These are phyloP conservation scores for Zelopaecilomyces penicillatus DNA, from an alignment of 2,329 filamentous ascomycete species.

Conservation along the genomic window DNA sequence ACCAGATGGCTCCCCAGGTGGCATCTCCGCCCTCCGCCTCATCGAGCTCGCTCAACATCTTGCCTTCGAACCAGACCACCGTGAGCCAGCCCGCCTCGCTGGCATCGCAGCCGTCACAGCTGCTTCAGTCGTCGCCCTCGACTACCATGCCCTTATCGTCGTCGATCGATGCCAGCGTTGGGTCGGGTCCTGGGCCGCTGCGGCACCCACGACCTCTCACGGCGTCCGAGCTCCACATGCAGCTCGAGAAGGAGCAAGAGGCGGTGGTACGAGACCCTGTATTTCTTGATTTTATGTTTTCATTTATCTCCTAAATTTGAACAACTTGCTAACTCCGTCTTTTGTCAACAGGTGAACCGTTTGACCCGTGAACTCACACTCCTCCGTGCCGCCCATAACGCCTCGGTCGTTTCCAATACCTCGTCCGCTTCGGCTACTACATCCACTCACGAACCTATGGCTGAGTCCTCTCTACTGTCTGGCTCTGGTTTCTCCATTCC, in stretches of 20 bases:
- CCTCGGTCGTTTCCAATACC: slow-evolving; percentile 57
- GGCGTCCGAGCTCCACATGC: slow-evolving; percentile 76
- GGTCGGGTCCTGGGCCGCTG: slow-evolving; percentile 57
- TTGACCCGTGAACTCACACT: slow-evolving; percentile 80
- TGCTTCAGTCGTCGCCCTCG: slow-evolving; percentile 6
- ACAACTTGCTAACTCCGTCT: neutral
- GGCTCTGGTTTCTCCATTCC: slow-evolving; percentile 52
- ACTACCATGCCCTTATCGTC: slow-evolving; percentile 19
- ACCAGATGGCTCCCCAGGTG: slow-evolving; percentile 22
- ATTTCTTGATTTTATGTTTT: neutral
- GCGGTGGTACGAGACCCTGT: slow-evolving; percentile 58
- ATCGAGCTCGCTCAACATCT: slow-evolving; percentile 44
- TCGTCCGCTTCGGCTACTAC: slow-evolving; percentile 52
- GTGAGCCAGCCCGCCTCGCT: slow-evolving; percentile 32
- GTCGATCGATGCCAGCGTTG: slow-evolving; percentile 32
- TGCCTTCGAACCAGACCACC: slow-evolving; percentile 47
- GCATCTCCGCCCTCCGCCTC: slow-evolving; percentile 26
- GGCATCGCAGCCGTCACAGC: slow-evolving; percentile 22
- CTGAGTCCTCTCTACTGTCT: slow-evolving; percentile 45
- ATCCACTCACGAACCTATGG: slow-evolving; percentile 38
- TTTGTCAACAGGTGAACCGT: slow-evolving; percentile 65
- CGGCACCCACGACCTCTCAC: slow-evolving; percentile 84
- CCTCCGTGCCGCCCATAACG: slow-evolving; percentile 64
- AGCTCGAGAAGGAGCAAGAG: slow-evolving; percentile 93
- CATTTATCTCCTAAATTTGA: neutral